Evolutionary conservation across 2,329 filamentous ascomycete species (phyloP).

Genomic region (Trichoderma afroharzianum): DNA sequence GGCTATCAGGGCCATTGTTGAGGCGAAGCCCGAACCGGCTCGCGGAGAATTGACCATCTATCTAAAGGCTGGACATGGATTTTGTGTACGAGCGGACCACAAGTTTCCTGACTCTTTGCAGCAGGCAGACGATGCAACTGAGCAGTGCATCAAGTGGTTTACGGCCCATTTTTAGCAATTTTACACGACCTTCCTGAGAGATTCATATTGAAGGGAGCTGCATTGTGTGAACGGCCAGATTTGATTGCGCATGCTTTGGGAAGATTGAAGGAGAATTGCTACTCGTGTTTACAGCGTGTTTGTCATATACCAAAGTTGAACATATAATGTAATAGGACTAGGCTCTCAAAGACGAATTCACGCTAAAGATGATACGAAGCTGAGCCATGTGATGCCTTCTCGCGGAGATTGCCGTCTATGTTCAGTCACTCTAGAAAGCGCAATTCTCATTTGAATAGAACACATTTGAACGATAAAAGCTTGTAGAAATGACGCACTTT

Average conservation of each 20-base stretch:
- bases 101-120: conserved; percentile 24
- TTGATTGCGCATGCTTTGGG: background rate
- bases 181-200: background rate
- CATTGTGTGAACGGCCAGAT: background rate
- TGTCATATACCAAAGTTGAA: background rate
- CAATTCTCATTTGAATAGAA: fast-evolving
- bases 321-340: background rate
- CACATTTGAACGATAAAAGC: background rate
- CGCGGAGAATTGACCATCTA: conserved; percentile 38
- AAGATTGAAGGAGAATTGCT: background rate
- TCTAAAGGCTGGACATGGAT: conserved; percentile 39
- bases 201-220: background rate
- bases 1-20: conserved; percentile 34
- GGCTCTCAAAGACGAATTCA: background rate
- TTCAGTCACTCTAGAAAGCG: background rate
- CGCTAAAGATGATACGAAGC: background rate
- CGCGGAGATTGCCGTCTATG: background rate
- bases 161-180: conserved; percentile 23
- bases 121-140: conserved; percentile 31
- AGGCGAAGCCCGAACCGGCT: conserved; percentile 30
- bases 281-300: background rate
- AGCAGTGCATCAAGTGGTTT: conserved; percentile 36
- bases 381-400: background rate
- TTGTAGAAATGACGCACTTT: background rate
- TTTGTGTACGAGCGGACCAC: conserved; percentile 35